Conservation (phyloP, 2,329 filamentous ascomycete genomes). For the Laburnicola sp. region DNA sequence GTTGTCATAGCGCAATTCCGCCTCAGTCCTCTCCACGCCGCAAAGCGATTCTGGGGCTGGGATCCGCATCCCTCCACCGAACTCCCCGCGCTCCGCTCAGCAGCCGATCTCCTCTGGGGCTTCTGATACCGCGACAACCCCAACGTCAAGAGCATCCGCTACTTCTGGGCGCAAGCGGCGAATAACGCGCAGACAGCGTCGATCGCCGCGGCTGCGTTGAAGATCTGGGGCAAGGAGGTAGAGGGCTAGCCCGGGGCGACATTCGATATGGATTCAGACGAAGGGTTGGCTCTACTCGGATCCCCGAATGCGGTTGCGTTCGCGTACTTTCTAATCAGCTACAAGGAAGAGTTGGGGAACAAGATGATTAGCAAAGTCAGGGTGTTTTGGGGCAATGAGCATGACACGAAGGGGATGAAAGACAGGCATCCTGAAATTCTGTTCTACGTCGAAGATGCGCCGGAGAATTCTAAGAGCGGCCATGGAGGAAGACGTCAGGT, state of each 20-base stretch:
- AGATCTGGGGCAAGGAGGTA: conserved; percentile 8
- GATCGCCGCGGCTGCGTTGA: conserved; percentile 19
- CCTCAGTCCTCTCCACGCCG: not conserved
- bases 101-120: conserved; percentile 26
- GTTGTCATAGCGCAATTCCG: conserved; percentile 9
- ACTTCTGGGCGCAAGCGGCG: conserved; percentile 24
- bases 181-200: conserved; percentile 20
- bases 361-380: conserved; percentile 22
- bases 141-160: conserved; percentile 15
- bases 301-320: conserved; percentile 25
- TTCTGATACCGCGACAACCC: conserved; percentile 19
- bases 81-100: conserved; percentile 17
- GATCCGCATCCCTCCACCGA: conserved; percentile 3
- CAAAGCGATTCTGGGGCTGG: not conserved
- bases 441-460: conserved; percentile 3
- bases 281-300: conserved; percentile 24
- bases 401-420: not conserved
- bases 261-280: conserved; percentile 16
- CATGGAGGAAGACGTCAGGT: not conserved
- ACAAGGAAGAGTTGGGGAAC: conserved; percentile 21
- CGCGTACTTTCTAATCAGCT: conserved; percentile 26
- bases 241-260: conserved; percentile 21
- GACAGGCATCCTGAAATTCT: not conserved
- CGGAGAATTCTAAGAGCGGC: not conserved
- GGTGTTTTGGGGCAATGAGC: conserved; percentile 9